Evolutionary conservation across 306 rosid species (phyloP), one percentile per base, ranked within the genome.

Genomic region (Acacia acuminata): DNA sequence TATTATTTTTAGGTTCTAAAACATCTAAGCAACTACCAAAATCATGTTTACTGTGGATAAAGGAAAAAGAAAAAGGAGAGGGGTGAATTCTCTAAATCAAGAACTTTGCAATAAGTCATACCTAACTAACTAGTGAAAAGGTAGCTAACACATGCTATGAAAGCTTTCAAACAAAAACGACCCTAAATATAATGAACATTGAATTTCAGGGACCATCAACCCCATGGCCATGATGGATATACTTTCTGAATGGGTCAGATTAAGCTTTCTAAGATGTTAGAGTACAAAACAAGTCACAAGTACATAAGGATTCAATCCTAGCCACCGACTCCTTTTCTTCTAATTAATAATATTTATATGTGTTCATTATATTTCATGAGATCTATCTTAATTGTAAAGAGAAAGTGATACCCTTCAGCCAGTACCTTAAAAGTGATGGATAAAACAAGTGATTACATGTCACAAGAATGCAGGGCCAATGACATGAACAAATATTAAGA

Each of bases 21-120:
- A 77, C 79, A 86, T 84, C 78, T 75, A 55, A 81, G 27, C 78
- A 87, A 76, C 42, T 70, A 73, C 76, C 30, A 75, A 76, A 80
- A 51, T 60, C 12, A 66, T 22, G 73, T 71, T 67, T n/a, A 58
- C 53, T 66, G 63, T 19, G 45, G 69, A 63, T 5, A 12, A 14
- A 27, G 36, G 17, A 25, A 13, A 27, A 6, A 4, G 38, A 1
- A 25, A 25, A 24, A 24, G 66, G 6, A 24, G 16, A 9, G 34
- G 17, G 17, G 67, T 3, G 44, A 78, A 36, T 27, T 51, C 48
- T 48, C 27, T 66, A 24, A 32, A 45, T 47, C 81, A 2, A 53
- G 16, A 83, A 77, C 71, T 77, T 65, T 60, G 61, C 38, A 25
- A 56, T 50, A 24, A 74, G 77, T 71, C 76, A 82, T n/a, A 48